These are phyloP conservation scores for Chaetomium fimeti DNA, from an alignment of 495 filamentous ascomycete species.

Conservation along the genomic window DNA sequence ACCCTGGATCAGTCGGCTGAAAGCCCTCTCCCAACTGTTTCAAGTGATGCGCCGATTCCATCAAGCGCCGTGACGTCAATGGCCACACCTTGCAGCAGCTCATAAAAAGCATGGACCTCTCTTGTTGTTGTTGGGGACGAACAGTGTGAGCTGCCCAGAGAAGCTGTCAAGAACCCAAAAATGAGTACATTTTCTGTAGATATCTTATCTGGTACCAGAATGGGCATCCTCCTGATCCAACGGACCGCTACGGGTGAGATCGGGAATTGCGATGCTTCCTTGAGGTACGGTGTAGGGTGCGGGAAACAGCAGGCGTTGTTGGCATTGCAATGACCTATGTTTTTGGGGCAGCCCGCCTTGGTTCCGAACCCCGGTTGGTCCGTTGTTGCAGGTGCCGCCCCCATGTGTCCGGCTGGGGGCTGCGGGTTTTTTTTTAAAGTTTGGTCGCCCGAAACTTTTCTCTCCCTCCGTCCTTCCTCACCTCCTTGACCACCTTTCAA, in stretches of 20 bases:
- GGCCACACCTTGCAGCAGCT: no score
- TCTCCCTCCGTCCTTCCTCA: conserved; percentile 21
- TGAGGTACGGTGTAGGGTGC: not conserved
- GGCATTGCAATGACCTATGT: not conserved
- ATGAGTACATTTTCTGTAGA: no score
- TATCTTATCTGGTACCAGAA: no score
- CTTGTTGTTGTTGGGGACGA: conserved; percentile 2
- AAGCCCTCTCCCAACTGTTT: no score
- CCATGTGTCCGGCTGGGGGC: conserved; percentile 26
- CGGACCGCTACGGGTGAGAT: not conserved
- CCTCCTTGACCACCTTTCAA: conserved; percentile 27
- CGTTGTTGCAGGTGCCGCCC: conserved; percentile 14
- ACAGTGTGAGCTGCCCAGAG: no score
- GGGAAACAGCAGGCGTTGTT: not conserved
- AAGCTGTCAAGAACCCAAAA: no score
- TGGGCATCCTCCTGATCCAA: no score
- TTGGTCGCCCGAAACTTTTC: conserved; percentile 33
- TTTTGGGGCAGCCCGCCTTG: conserved; percentile 6
- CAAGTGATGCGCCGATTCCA: not conserved
- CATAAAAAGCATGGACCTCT: conserved; percentile 5
- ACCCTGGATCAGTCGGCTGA: not conserved
- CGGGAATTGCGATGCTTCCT: not conserved
- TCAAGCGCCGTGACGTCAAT: conserved; percentile 15
- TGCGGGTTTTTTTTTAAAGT: conserved; percentile 37
- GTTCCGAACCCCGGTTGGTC: conserved; percentile 27